Evolutionary conservation across 129 eudicot species (phyloP), one percentile per base, ranked within the genome.

Genomic region (Tanacetum coccineum): DNA sequence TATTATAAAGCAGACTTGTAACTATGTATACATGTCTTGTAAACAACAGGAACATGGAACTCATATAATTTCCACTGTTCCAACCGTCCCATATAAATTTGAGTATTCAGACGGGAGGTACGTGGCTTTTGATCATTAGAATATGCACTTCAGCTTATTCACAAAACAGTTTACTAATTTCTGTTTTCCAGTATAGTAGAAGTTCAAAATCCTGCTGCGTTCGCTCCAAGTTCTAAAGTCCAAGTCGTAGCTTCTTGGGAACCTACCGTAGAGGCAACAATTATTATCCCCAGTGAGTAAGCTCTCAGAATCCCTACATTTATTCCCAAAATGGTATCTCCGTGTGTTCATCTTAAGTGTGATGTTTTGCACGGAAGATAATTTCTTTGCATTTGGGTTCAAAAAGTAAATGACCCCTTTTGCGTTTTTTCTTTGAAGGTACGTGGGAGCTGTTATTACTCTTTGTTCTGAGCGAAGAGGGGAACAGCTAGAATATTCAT

Each of bases 281-380:
- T 92, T n/a, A 88, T 92, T 61, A 85, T 82, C 79, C 96, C 98
- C 78, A 93, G 98, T 93, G 98, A 93, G 98, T n/a, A 93, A 88
- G 98, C 96, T 86, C n/a, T 78, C 91, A 66, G 71, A 78, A 69
- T n/a, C 80, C 81, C 83, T 81, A 48, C 13, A 15, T 68, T 11
- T 20, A 45, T 18, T 26, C 45, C 36, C 30, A 53, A 46, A 36
- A 30, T 45, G 26, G n/a, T n/a, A n/a, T 17, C 28, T 15, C 14
- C 59, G 49, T n/a, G n/a, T n/a, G n/a, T n/a, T n/a, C n/a, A n/a
- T n/a, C n/a, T n/a, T n/a, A n/a, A n/a, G n/a, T n/a, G n/a, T n/a
- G n/a, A n/a, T n/a, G n/a, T 62, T 39, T 59, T 59, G 48, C 55
- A 22, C 1, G 49, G 28, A 59, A 7, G 14, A 18, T 12, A 59